Evolutionary conservation across 345 rosid species (phyloP).

Genomic region (Citrus sinensis): DNA sequence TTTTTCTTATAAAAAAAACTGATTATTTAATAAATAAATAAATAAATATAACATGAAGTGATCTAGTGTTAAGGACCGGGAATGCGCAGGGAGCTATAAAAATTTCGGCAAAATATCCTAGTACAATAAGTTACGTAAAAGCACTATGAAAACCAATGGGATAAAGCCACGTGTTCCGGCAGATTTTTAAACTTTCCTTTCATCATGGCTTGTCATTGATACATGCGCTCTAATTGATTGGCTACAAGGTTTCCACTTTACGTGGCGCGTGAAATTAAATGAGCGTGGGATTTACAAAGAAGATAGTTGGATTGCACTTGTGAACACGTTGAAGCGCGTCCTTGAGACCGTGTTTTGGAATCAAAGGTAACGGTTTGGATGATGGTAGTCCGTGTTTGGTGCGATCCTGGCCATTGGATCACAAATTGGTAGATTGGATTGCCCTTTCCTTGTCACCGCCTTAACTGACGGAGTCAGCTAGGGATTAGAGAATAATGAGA

Average conservation of each 20-base stretch:
- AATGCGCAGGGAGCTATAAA: too few relatives aligned
- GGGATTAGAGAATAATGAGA: background rate
- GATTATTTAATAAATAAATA: background rate
- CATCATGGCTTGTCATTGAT: background rate
- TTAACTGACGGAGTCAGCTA: constrained; percentile 22
- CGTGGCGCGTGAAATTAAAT: background rate
- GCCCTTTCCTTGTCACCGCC: constrained; percentile 29
- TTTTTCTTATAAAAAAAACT: background rate
- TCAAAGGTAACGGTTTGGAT: constrained; percentile 16
- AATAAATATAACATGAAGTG: too few relatives aligned
- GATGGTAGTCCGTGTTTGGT: constrained; percentile 6
- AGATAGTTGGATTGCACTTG: background rate
- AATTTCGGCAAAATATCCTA: background rate
- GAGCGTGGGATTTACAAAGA: background rate
- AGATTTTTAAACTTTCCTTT: background rate
- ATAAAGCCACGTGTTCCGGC: background rate
- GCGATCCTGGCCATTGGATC: constrained; percentile 23
- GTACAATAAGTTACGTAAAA: background rate
- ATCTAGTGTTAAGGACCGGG: too few relatives aligned
- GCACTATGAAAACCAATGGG: background rate
- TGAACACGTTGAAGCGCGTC: background rate
- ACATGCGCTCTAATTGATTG: background rate
- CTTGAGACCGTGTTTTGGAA: constrained; percentile 7
- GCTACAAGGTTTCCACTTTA: too few relatives aligned
- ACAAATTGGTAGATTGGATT: background rate